Conservation (phyloP, 2,329 filamentous ascomycete species). For the Fusarium sp. region DNA sequence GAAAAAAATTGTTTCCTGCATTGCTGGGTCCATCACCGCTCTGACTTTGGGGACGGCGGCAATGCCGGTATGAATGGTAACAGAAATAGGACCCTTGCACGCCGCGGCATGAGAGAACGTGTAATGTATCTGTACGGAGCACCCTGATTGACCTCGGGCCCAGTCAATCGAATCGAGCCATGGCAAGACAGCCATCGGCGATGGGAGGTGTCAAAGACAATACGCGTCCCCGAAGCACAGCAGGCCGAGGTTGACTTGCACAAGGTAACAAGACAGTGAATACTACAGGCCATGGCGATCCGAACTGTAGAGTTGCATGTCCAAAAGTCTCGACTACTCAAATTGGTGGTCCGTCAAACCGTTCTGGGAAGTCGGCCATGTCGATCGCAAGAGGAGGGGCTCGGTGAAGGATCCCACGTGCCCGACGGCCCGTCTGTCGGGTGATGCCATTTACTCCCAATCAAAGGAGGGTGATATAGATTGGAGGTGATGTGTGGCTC, state of each 20-base stretch:
- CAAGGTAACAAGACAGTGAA: background rate
- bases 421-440: constrained; percentile 35
- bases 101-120: background rate
- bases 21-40: too few relatives aligned
- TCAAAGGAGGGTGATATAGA: constrained; percentile 18
- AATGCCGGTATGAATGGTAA: constrained; percentile 5
- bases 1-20: constrained; percentile 12
- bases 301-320: constrained; percentile 10
- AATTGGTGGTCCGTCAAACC: constrained; percentile 25
- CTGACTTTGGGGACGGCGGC: too few relatives aligned
- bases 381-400: constrained; percentile 35
- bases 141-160: constrained; percentile 8
- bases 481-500: constrained; percentile 5
- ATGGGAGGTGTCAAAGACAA: background rate
- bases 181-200: background rate
- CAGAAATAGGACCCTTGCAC: constrained; percentile 1
- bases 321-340: constrained; percentile 16
- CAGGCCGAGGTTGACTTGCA: constrained; percentile 11
- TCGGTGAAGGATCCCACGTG: constrained; percentile 40
- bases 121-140: background rate
- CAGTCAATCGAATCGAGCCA: constrained; percentile 1
- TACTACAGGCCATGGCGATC: constrained; percentile 2
- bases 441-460: constrained; percentile 32
- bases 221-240: constrained; percentile 5
- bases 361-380: constrained; percentile 23